Base-by-base conservation (phyloP, 2,329 filamentous ascomycete species). In the Lasiodiplodia gonubiensis region DNA sequence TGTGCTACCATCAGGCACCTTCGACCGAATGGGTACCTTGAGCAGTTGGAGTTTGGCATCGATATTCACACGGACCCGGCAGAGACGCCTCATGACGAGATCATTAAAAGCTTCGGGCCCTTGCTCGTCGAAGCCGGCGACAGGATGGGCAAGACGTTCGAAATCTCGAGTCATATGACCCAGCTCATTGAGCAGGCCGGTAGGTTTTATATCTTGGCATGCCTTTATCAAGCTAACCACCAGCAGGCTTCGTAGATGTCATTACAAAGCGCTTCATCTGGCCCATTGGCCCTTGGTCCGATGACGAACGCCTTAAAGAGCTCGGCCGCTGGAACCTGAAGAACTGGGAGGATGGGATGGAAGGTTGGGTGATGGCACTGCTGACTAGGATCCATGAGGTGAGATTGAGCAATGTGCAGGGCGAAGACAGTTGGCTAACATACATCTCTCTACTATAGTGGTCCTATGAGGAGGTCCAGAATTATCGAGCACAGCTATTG, bases 291-390 rank as follows among this genome's bases (percentile, higher is more conserved):
- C 67, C 74, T 18, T 79, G 77, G 77, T 71, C 73, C 0, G 71
- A 71, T 35, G 74, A 78, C 68, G 67, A 72, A 30, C 70, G 74
- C 57, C 67, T 78, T 14, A 78, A 76, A 68, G 76, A 78, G 27
- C 27, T 79, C 63, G 77, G 77, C 2, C 39, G 74, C 11, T 75
- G 79, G 79, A 71, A 80, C 18, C 70, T 79, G 71, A 63, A 79
- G 53, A 79, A 80, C 67, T 81, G 79, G 78, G 71, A 73, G 54
- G 77, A 80, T 51, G 79, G 79, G 2, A 72, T 81, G 63, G 80
- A 81, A 68, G 76, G 78, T 1, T 82, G 80, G 80, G 71, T 77
- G 6, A 73, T 80, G 72, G 78, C 77, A 46, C 69, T 77, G 55
- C 79, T 80, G 68, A 81, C 79, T n/a, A 53, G 78, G 16, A 63